phyloP scores from a whole-genome alignment of 2,329 filamentous ascomycete species.

The Colletotrichum tamarilloi region DNA sequence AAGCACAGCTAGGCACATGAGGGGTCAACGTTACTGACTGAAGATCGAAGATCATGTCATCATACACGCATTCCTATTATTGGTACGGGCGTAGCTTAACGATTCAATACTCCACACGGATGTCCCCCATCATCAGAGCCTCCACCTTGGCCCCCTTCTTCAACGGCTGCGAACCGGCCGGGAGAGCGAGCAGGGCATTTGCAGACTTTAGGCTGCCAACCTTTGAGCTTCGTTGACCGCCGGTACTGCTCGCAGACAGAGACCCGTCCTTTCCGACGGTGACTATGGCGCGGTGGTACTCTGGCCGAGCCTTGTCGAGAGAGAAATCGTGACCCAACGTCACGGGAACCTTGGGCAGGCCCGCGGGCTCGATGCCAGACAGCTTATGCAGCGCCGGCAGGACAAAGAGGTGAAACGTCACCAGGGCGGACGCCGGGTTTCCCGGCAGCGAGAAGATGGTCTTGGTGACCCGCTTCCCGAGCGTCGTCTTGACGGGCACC shows the following conservation, averaged over 20 bases:
- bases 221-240: slow-evolving; percentile 87
- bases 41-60: not conserved
- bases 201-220: slow-evolving; percentile 91
- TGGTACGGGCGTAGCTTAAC: not conserved
- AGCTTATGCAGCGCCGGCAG: slow-evolving; percentile 85
- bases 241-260: slow-evolving; percentile 83
- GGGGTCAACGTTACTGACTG: not conserved
- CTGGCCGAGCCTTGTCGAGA: slow-evolving; percentile 80
- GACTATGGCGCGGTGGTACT: slow-evolving; percentile 91
- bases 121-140: slow-evolving; percentile 79
- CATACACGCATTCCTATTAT: not conserved
- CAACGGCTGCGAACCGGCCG: slow-evolving; percentile 71
- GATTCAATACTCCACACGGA: slow-evolving; percentile 41
- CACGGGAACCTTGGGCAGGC: slow-evolving; percentile 79
- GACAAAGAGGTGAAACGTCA: slow-evolving; percentile 95
- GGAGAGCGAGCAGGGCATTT: slow-evolving; percentile 86
- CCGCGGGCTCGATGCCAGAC: slow-evolving; percentile 73
- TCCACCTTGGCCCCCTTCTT: slow-evolving; percentile 78
- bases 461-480: slow-evolving; percentile 69
- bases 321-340: slow-evolving; percentile 77
- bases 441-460: slow-evolving; percentile 91
- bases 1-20: not conserved
- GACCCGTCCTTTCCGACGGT: slow-evolving; percentile 72
- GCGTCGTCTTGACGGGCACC: slow-evolving; percentile 73
- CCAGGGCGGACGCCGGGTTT: slow-evolving; percentile 92